phyloP scores from a whole-genome alignment of 164 flowering plant species.

The Liquidambar formosana region DNA sequence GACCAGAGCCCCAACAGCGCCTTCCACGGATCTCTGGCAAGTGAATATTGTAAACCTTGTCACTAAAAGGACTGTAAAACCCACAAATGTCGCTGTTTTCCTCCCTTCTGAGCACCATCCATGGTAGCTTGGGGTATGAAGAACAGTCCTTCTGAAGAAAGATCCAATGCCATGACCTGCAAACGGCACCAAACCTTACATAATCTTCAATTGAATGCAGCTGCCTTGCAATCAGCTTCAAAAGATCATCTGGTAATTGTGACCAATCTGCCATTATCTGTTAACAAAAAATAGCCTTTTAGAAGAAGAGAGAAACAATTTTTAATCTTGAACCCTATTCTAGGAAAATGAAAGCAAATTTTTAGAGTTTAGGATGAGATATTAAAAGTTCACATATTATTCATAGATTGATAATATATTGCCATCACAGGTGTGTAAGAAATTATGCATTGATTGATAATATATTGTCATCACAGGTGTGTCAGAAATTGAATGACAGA shows the following conservation, averaged over 20 bases:
- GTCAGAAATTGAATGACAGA: no score
- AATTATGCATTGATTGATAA: no score
- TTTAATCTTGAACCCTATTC: background rate
- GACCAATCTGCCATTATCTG: background rate
- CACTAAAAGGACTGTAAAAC: background rate
- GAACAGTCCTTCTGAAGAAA: background rate
- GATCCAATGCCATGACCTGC: constrained; percentile 1
- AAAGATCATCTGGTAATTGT: background rate
- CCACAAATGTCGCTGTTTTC: background rate
- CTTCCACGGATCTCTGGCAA: background rate
- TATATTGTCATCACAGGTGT: no score
- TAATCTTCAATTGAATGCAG: background rate
- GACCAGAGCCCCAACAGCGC: background rate
- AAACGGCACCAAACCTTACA: background rate
- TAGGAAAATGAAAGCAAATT: no score
- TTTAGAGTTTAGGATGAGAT: no score
- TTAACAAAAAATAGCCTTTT: background rate
- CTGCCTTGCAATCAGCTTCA: background rate
- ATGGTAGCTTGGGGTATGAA: background rate
- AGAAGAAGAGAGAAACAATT: background rate
- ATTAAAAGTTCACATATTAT: no score
- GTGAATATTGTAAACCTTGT: background rate
- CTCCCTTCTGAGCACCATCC: background rate
- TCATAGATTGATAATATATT: no score
- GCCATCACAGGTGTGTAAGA: no score